Evolutionary conservation across 352 stramenopile genomes (phyloP).

Genomic region (Globisporangium nunn): DNA sequence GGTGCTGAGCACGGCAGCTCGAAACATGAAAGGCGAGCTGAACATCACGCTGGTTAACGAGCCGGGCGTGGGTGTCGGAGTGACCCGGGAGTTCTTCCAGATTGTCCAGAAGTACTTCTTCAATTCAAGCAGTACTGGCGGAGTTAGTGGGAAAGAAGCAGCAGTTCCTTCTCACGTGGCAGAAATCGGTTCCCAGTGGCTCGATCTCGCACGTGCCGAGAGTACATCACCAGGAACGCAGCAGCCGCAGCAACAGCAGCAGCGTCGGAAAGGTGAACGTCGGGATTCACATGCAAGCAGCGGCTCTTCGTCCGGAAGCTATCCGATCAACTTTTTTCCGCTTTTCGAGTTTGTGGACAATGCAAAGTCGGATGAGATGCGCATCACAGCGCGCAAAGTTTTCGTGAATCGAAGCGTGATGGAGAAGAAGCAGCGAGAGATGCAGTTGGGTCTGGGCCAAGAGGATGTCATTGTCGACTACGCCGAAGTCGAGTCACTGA

Average conservation of each 20-base stretch:
- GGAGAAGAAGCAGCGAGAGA: slow-evolving; percentile 26
- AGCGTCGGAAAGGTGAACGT: neutral
- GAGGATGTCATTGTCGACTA: slow-evolving; percentile 37
- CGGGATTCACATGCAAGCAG: neutral
- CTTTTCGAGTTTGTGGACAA: slow-evolving; percentile 41
- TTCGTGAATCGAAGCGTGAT: slow-evolving; percentile 25
- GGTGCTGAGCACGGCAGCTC: slow-evolving; percentile 38
- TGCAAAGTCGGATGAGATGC: slow-evolving; percentile 23
- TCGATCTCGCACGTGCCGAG: slow-evolving; percentile 42
- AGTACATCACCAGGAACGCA: slow-evolving; percentile 10
- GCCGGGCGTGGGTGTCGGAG: slow-evolving; percentile 50
- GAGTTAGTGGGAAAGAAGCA: neutral
- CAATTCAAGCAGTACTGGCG: slow-evolving; percentile 13
- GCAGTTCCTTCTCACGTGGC: slow-evolving; percentile 25
- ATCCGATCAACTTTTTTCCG: slow-evolving; percentile 41
- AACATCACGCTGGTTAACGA: slow-evolving; percentile 66
- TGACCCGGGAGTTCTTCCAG: slow-evolving; percentile 72
- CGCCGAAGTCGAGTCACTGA: slow-evolving; percentile 27
- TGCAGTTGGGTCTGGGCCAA: slow-evolving; percentile 23
- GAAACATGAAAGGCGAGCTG: slow-evolving; percentile 50
- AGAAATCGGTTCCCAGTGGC: slow-evolving; percentile 57
- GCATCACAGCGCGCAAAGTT: slow-evolving; percentile 22
- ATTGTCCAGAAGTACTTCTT: slow-evolving; percentile 63
- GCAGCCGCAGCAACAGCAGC: neutral
- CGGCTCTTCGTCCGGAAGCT: slow-evolving; percentile 2